phyloP scores from a whole-genome alignment of 495 filamentous ascomycete species.

The Zalerion maritima region DNA sequence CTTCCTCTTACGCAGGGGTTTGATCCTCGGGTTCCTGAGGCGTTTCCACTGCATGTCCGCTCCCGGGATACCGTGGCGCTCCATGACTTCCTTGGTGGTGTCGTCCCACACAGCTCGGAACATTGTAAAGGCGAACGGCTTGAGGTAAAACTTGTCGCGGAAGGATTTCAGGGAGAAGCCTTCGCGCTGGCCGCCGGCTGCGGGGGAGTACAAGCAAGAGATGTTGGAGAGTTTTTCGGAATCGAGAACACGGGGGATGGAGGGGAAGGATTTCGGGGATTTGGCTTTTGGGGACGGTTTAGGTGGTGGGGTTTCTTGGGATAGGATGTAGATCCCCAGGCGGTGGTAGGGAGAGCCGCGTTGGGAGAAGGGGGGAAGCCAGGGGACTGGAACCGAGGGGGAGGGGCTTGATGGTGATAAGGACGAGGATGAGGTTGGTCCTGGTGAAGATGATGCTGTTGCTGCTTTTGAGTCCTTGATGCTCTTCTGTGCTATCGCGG shows the following conservation, averaged over 20 bases:
- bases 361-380: conserved; percentile 73
- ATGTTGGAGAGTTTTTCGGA: too few relatives aligned
- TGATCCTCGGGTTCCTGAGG: conserved; percentile 41
- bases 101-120: conserved; percentile 89
- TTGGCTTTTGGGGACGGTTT: too few relatives aligned
- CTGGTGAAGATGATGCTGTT: too few relatives aligned
- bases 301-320: conserved; percentile 56
- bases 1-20: conserved; percentile 32
- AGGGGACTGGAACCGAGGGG: too few relatives aligned
- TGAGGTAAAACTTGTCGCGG: conserved; percentile 48
- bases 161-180: conserved; percentile 60
- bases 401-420: too few relatives aligned
- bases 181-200: conserved; percentile 38
- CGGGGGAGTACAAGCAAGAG: too few relatives aligned
- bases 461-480: conserved; percentile 46
- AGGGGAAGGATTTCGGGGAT: too few relatives aligned
- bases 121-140: conserved; percentile 65
- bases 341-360: conserved; percentile 89
- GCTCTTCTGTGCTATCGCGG: too few relatives aligned
- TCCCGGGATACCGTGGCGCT: conserved; percentile 53
- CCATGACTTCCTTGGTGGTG: conserved; percentile 71
- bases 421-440: too few relatives aligned
- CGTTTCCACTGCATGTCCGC: conserved; percentile 74
- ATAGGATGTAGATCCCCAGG: conserved; percentile 63
- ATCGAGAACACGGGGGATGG: too few relatives aligned